phyloP scores from a whole-genome alignment of 2,329 filamentous ascomycete genomes.

The Beauveria australis region DNA sequence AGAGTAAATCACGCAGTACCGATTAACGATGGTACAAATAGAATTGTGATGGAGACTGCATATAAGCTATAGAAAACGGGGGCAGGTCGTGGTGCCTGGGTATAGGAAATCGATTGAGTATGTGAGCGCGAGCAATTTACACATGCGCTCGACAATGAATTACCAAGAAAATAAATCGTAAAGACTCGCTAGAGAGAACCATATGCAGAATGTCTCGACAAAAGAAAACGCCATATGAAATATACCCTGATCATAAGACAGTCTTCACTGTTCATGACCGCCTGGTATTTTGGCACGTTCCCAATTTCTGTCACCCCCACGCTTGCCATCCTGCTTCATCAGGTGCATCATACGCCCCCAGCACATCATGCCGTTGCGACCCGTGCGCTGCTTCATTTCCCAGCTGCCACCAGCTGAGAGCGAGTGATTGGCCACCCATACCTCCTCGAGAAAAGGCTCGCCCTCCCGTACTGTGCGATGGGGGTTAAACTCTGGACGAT shows the following conservation, averaged over 20 bases:
- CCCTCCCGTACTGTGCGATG: slow-evolving; percentile 53
- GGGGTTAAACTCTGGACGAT: slow-evolving; percentile 52
- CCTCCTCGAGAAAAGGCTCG: slow-evolving; percentile 39
- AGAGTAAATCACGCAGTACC: neutral
- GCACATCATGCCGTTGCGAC: slow-evolving; percentile 47
- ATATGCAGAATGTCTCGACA: neutral
- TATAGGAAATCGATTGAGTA: neutral
- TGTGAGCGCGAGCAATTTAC: neutral
- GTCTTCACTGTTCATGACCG: neutral
- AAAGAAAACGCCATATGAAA: neutral
- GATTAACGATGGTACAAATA: neutral
- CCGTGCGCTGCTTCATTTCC: slow-evolving; percentile 34
- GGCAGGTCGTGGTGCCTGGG: neutral
- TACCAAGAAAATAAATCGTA: neutral
- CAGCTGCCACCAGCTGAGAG: slow-evolving; percentile 18
- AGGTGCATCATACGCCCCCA: slow-evolving; percentile 42
- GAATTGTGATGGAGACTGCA: neutral
- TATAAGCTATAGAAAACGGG: neutral
- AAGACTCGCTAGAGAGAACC: neutral
- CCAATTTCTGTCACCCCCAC: slow-evolving; percentile 11
- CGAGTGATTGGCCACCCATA: slow-evolving; percentile 35
- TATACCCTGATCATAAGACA: neutral
- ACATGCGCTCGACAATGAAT: neutral
- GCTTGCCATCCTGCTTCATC: slow-evolving; percentile 16
- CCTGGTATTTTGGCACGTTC: neutral